Evolutionary conservation across 257 asterid genomes (phyloP), one percentile per base, ranked within the genome.

Genomic region (Buddleja alternifolia): DNA sequence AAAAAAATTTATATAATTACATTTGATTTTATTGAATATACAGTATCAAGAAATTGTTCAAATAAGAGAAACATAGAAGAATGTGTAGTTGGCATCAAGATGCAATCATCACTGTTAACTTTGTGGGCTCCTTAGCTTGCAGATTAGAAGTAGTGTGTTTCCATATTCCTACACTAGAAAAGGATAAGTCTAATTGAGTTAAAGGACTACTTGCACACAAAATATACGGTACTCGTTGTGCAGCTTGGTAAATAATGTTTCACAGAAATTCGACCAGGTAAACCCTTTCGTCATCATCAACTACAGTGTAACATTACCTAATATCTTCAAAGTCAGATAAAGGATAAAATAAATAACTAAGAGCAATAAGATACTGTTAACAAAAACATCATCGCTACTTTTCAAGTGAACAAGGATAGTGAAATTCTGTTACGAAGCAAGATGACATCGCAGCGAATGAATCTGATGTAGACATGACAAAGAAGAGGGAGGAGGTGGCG

Each of bases 261-360:
- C 34, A 66, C 16, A 23, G 46, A 69, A 61, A 20, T 48, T 66
- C 60, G 44, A 20, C 14, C 41, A 32, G 39, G 17, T 16, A 60
- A 45, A 14, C 66, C 54, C 57, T 61, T 46, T 60, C 48, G 50
- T 65, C 72, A 58, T 34, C 61, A 36, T 15, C 68, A 59, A 59
- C 46, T 36, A 37, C 14, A 48, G 10, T 52, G 50, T 55, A 62
- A 14, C 37, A 53, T 42, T 56, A 10, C 40, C 58, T 21, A 23
- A 61, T 20, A 60, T 50, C 46, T 67, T 50, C 20, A 10, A 70
- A 14, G 16, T 39, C 34, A 10, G 11, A 32, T 51, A 60, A 4
- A 47, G 6, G 36, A 45, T 10, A 20, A 44, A 71, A 53, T 20
- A 72, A 51, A 48, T 32, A 51, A 24, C 7, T 15, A 20, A 60